These are phyloP conservation scores for Verticillium longisporum DNA, from an alignment of 2,329 filamentous ascomycete species.

Conservation along the genomic window DNA sequence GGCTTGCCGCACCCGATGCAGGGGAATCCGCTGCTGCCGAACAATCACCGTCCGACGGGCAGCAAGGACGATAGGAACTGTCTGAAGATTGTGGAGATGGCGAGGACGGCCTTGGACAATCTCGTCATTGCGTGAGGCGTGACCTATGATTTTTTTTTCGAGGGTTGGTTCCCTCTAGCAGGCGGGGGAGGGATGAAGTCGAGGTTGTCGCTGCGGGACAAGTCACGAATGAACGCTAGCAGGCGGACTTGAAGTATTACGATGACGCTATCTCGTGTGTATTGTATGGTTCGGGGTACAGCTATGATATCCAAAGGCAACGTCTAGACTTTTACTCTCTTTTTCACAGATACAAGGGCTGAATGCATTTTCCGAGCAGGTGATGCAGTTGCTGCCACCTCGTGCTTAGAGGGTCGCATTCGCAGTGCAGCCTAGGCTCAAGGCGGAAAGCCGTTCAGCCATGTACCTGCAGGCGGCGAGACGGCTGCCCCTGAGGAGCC, in stretches of 20 bases:
- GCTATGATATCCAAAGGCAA: background rate
- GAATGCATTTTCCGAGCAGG: too few species aligned
- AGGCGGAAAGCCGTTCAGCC: too few species aligned
- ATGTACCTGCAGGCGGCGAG: too few species aligned
- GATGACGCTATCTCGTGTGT: background rate
- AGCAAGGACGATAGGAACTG: constrained; percentile 34
- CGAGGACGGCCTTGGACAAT: constrained; percentile 44
- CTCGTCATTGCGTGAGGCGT: constrained; percentile 43
- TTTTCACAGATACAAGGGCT: background rate
- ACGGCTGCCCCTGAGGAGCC: too few species aligned
- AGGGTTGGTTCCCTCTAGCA: too few species aligned
- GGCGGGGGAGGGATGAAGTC: too few species aligned
- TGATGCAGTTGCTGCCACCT: too few species aligned
- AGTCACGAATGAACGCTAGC: background rate
- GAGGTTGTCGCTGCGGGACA: too few species aligned
- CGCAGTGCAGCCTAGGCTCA: too few species aligned
- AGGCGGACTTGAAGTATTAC: too few species aligned
- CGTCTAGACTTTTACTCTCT: background rate
- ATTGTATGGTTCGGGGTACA: background rate
- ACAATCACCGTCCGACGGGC: constrained; percentile 20
- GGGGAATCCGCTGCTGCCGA: constrained; percentile 17
- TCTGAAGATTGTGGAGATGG: constrained; percentile 45
- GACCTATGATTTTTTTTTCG: too few species aligned
- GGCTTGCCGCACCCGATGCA: constrained; percentile 26
- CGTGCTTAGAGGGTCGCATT: too few species aligned